phyloP scores from a whole-genome alignment of 495 filamentous ascomycete species.

The Podospora pseudoanserina region DNA sequence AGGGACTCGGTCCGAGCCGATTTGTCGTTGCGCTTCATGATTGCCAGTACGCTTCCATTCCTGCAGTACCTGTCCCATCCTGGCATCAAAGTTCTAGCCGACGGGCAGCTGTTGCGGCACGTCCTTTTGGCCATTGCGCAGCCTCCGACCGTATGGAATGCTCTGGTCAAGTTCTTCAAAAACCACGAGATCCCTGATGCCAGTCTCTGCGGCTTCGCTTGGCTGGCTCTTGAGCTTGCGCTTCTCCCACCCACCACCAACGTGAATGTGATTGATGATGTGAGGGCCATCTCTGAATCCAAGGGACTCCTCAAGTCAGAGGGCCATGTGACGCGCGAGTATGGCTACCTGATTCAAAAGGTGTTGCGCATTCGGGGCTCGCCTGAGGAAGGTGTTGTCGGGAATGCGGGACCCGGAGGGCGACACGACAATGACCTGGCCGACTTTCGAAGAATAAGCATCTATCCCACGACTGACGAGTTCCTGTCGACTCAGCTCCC shows the following conservation, averaged over 20 bases:
- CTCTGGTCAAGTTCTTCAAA: conserved; percentile 45
- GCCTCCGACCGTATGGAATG: conserved; percentile 61
- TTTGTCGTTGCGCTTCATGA: conserved; percentile 50
- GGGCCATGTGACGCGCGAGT: conserved; percentile 23
- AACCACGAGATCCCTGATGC: conserved; percentile 36
- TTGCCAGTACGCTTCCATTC: conserved; percentile 36
- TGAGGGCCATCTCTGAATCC: conserved; percentile 30
- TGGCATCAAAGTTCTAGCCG: conserved; percentile 50
- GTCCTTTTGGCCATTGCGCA: conserved; percentile 52
- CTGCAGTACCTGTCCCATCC: conserved; percentile 40
- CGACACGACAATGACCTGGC: conserved; percentile 75
- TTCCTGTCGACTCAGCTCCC: conserved; percentile 54
- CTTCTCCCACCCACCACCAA: conserved; percentile 36
- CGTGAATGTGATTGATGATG: conserved; percentile 31
- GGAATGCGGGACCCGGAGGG: conserved; percentile 53
- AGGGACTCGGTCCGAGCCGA: conserved; percentile 49
- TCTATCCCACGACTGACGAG: conserved; percentile 68
- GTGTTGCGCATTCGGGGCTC: conserved; percentile 17
- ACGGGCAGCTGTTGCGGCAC: conserved; percentile 54
- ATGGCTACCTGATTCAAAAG: conserved; percentile 33
- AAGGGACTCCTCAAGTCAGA: conserved; percentile 34
- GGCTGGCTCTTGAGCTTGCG: conserved; percentile 57
- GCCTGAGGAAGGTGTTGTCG: neutral
- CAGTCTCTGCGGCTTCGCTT: conserved; percentile 50
- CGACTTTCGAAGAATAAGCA: conserved; percentile 59